Base-by-base conservation (phyloP, 805 yeast genomes). In the Saturnispora kantuleensis region DNA sequence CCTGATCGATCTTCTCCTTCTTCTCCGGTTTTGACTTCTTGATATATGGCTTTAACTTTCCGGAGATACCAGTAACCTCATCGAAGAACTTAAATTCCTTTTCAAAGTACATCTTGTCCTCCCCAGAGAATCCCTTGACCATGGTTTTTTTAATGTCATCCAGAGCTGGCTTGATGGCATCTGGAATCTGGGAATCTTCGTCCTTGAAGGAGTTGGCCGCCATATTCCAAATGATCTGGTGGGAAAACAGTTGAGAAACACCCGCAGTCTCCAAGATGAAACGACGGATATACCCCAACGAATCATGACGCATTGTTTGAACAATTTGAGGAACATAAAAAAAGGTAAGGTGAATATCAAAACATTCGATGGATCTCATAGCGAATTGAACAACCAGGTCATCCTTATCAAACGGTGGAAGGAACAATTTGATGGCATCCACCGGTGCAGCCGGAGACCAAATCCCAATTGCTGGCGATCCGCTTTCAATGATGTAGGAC, bases 281-380 rank as follows among this genome's bases (percentile, higher is more conserved):
- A 53, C 87, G 74, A 54, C 85, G 87, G 38, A 90, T 94, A 55
- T 87, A 89, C 1, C 97, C 97, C 38, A 76, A 68, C 10, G 64
- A 63, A 59, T 93, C 98, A 59, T 81, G 81, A 51, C 97, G 74
- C 53, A 93, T 70, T 50, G 86, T 74, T 65, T 93, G 99, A 16
- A 93, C 98, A 62, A 93, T 87, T 61, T 93, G 98, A 2, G 99
- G 99, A 43, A 93, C 97, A 57, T 94, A 93, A 62, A 94, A 93
- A 67, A 94, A 93, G 0, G 96, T 86, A 50, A 83, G 66, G 54
- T 84, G 83, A 32, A 86, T 87, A 56, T 87, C 95, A 56, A 86
- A 95, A 16, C 79, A 72, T 60, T 88, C 96, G 50, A 93, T 67
- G 0, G 97, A 84, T 53, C 95, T 73, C 83, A 90, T 83, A 11